Evolutionary conservation across 768 basidiomycete genomes (phyloP).

Genomic region (Saitozyma podzolica): DNA sequence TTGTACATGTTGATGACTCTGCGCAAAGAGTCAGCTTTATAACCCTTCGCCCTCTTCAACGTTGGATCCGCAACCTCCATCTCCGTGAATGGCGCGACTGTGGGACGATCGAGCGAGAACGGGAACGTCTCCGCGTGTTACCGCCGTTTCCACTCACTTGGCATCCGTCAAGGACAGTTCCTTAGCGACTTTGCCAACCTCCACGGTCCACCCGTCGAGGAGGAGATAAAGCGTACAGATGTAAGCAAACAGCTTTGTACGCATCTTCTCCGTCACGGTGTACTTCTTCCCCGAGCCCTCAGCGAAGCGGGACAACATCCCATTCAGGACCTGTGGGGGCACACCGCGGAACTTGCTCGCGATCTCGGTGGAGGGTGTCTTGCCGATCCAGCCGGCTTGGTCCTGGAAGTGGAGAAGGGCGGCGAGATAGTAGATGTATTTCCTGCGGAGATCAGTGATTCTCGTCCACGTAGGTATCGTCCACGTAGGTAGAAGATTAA

Average conservation of each 20-base stretch:
- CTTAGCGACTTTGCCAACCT: slow-evolving; percentile 66
- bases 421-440: slow-evolving; percentile 76
- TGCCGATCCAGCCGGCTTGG: slow-evolving; percentile 15
- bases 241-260: slow-evolving; percentile 72
- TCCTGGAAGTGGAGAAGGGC: slow-evolving; percentile 62
- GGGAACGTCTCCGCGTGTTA: not conserved
- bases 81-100: too few relatives aligned
- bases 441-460: slow-evolving; percentile 58
- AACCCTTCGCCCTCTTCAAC: not conserved
- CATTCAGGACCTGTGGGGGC: slow-evolving; percentile 68
- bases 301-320: slow-evolving; percentile 75
- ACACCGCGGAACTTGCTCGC: slow-evolving; percentile 53
- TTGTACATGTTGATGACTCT: slow-evolving; percentile 72
- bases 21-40: slow-evolving; percentile 14
- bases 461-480: too few relatives aligned
- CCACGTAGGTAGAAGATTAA: too few relatives aligned
- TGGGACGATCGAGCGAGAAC: not conserved
- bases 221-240: slow-evolving; percentile 78
- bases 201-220: slow-evolving; percentile 73
- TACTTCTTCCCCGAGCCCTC: slow-evolving; percentile 69
- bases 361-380: slow-evolving; percentile 22
- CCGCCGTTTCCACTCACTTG: slow-evolving; percentile 73
- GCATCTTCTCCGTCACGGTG: slow-evolving; percentile 66
- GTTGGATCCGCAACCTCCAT: not conserved
- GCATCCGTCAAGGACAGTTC: slow-evolving; percentile 68